Evolutionary conservation across 2,329 filamentous ascomycete genomes (phyloP).

Genomic region (Neonectria sp.): DNA sequence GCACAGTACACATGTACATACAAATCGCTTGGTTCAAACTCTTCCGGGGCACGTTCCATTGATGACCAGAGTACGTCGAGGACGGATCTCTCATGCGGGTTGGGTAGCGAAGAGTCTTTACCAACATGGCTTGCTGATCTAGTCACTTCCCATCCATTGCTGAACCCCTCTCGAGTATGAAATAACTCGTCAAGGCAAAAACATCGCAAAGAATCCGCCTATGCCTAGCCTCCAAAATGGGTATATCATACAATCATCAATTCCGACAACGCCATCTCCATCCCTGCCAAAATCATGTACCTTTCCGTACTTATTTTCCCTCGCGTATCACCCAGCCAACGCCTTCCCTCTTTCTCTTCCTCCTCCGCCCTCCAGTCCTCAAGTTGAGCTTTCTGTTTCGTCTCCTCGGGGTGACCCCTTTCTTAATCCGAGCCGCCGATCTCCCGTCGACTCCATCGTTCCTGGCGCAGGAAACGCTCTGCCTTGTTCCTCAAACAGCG

Average conservation of each 20-base stretch:
- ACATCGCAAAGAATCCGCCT: background rate
- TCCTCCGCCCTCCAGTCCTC: background rate
- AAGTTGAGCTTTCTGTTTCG: background rate
- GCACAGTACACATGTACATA: background rate
- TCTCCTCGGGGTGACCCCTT: background rate
- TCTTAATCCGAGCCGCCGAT: background rate
- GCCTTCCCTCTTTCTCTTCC: background rate
- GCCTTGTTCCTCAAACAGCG: conserved; percentile 40
- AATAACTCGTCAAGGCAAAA: background rate
- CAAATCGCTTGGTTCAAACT: background rate
- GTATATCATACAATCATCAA: conserved; percentile 21
- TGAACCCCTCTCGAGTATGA: background rate
- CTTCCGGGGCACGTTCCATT: background rate
- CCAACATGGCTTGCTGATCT: background rate
- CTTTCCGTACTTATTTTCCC: background rate
- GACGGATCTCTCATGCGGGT: background rate
- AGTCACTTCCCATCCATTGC: background rate
- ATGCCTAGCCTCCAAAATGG: conserved; percentile 9
- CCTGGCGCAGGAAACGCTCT: conserved; percentile 31
- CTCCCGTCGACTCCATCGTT: conserved; percentile 17
- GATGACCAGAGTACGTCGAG: background rate
- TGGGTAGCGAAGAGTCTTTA: background rate
- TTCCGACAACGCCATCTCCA: conserved; percentile 21
- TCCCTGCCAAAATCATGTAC: conserved; percentile 1
- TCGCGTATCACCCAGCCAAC: background rate